Percentiles rank a stretch among this genome's conserved stretches.
Evolutionary conservation across 768 basidiomycete genomes (phyloP).

Genomic region (Galerina marginata): DNA sequence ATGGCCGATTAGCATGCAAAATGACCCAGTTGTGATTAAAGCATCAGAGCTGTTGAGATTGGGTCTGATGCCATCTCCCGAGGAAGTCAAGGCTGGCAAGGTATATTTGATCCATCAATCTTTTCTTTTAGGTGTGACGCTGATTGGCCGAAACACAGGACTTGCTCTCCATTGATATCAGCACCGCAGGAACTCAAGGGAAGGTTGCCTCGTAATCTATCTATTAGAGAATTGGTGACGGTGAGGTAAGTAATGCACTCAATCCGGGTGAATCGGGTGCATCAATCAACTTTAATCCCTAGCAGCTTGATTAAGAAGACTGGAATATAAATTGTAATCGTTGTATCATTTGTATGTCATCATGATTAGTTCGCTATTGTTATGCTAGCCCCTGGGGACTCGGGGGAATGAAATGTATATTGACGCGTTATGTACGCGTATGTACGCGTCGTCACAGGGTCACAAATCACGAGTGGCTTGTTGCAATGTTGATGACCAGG

Average conservation of each 20-base stretch:
- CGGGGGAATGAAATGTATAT: not conserved
- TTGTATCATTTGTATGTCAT: too few relatives aligned
- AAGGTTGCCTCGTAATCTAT: conserved; percentile 23
- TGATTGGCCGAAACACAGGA: conserved; percentile 35
- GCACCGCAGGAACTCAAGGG: conserved; percentile 32
- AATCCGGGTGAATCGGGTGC: too few relatives aligned
- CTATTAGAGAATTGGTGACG: not conserved
- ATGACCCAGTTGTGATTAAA: conserved; percentile 80
- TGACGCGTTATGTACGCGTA: conserved; percentile 23
- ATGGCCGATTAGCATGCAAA: conserved; percentile 63
- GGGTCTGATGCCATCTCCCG: conserved; percentile 78
- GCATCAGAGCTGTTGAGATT: conserved; percentile 79
- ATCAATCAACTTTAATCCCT: too few relatives aligned
- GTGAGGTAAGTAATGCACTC: not conserved
- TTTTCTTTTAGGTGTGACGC: not conserved
- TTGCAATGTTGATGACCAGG: too few relatives aligned
- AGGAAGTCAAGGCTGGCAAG: conserved; percentile 78
- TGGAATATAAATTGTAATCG: too few relatives aligned
- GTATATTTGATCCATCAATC: conserved; percentile 38
- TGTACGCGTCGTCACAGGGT: conserved; percentile 22
- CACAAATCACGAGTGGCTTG: not conserved
- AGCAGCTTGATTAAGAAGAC: too few relatives aligned
- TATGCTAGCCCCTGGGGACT: not conserved
- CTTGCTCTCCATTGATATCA: conserved; percentile 47
- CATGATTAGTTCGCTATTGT: not conserved